Conservation (phyloP, 106 monocot genomes). For the Acorus calamus region DNA sequence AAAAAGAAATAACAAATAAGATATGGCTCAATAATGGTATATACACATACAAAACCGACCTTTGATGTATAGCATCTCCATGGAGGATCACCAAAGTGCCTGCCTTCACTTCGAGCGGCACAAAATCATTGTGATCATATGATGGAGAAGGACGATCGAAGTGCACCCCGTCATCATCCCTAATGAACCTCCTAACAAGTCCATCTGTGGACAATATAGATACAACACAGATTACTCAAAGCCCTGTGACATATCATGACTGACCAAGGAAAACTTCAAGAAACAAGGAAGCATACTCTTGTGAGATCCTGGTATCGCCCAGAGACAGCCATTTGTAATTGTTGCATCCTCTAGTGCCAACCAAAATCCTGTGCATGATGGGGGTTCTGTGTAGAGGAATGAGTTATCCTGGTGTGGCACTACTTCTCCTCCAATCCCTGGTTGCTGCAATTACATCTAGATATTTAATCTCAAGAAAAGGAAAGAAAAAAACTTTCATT, state of each 20-base stretch:
- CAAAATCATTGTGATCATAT: constrained; percentile 68
- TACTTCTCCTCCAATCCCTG: constrained; percentile 96
- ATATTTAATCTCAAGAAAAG: not conserved
- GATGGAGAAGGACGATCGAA: constrained; percentile 69
- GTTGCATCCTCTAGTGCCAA: constrained; percentile 91
- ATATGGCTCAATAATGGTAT: not conserved
- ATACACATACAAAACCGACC: constrained; percentile 24
- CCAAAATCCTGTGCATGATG: constrained; percentile 89
- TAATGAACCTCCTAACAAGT: constrained; percentile 74
- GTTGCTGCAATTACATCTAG: constrained; percentile 54
- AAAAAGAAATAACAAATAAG: constrained; percentile 5
- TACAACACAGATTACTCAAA: not conserved
- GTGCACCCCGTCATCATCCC: constrained; percentile 80
- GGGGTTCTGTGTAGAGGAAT: constrained; percentile 80
- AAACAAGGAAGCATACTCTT: constrained; percentile 33
- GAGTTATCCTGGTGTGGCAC: constrained; percentile 98
- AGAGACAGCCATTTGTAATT: constrained; percentile 78
- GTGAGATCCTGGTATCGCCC: constrained; percentile 91
- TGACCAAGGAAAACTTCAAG: not conserved
- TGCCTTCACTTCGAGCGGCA: constrained; percentile 76
- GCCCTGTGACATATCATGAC: not conserved
- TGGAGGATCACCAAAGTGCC: constrained; percentile 91
- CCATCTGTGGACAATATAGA: constrained; percentile 37
- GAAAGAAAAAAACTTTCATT: not conserved
- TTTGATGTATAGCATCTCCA: constrained; percentile 91